Base-by-base conservation (phyloP, 176 grass and related monocot genomes). In the Coix lacrymajobi region DNA sequence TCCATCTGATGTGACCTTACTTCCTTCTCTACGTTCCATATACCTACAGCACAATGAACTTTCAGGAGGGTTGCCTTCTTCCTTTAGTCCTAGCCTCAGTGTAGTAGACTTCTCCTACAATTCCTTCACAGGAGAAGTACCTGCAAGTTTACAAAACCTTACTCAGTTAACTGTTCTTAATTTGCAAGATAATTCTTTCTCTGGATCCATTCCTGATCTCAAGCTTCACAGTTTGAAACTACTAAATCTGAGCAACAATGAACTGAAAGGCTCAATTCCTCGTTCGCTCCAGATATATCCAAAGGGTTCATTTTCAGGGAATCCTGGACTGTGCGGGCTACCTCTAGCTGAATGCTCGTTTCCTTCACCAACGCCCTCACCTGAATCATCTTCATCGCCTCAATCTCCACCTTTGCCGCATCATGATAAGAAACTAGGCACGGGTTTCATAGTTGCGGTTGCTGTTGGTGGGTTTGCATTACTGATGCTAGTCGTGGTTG, bases 31-130 rank as follows among this genome's bases (percentile, higher is more conserved):
- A 60, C 87, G 22, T 62, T 93, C 87, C 32, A 82, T 99, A 75
- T 90, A 92, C 83, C 91, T 99, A 64, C 90, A 99, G 62, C 88
- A 92, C 85, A 99, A 99, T 82, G 87, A 91, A 76, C 75, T 99
- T 78, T 91, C 93, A 31, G 96, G 96, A 67, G 38, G 44, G 76
- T 62, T 98, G 44, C 91, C 91, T 79, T 81, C 67, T 78, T 85
- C 75, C 62, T 39, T 93, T 67, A 83, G 66, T 77, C 80, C 83
- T 78, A 83, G 76, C 70, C 86, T 98, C 24, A 84, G 51, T 22
- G 26, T 73, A 32, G 68, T 98, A 58, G 96, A 98, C 61, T 80
- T 98, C 30, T 98, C 96, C 69, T 92, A 89, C 73, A 98, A 98
- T 87, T 95, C 89, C 37, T 89, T 98, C 30, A 91, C 79, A 37